Base-by-base conservation (phyloP, 1,139 yeast genomes). In the Candida glucosophila region DNA sequence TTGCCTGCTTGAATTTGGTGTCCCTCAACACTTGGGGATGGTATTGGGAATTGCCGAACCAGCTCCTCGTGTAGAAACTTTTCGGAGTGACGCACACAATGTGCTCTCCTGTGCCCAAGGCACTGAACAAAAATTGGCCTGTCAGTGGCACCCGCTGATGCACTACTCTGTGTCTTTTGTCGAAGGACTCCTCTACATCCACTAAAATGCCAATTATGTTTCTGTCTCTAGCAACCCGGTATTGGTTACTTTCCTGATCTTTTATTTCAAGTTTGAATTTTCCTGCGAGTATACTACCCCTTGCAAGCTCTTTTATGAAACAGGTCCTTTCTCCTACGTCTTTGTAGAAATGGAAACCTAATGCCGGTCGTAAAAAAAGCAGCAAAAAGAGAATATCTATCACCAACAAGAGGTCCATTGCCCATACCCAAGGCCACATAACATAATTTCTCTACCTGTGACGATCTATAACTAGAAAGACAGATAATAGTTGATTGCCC, bases 91-190 rank as follows among this genome's bases (percentile, higher is more conserved):
- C 61, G 52, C 92, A 80, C 25, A 80, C 66, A 40, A 71, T 58
- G 55, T 80, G 90, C 43, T 77, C 82, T 22, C 92, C 92, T 18
- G 75, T 61, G 25, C 74, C 85, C 25, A 73, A 57, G 2, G 88
- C 78, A 16, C 75, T 69, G 52, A 77, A 78, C 12, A 80, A 69
- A 50, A 78, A 77, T 35, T 73, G 77, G 19, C 85, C 82, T 15
- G 54, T 49, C 15, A 81, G 58, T 5, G 64, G 47, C 10, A 76
- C 73, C 43, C 67, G 68, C 49, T 77, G 85, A 43, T 73, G 70
- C 23, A 75, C 75, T 22, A 79, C 81, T 30, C 81, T 67, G 43
- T 77, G 82, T 43, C 75, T 64, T 40, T 67, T 64, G 49, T 77
- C 83, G 41, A 78, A 78, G 4, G 67, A 66, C 48, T 75, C 86